These are phyloP conservation scores for Remersonia thermophila DNA, from an alignment of 2,329 filamentous ascomycete genomes.

Conservation along the genomic window DNA sequence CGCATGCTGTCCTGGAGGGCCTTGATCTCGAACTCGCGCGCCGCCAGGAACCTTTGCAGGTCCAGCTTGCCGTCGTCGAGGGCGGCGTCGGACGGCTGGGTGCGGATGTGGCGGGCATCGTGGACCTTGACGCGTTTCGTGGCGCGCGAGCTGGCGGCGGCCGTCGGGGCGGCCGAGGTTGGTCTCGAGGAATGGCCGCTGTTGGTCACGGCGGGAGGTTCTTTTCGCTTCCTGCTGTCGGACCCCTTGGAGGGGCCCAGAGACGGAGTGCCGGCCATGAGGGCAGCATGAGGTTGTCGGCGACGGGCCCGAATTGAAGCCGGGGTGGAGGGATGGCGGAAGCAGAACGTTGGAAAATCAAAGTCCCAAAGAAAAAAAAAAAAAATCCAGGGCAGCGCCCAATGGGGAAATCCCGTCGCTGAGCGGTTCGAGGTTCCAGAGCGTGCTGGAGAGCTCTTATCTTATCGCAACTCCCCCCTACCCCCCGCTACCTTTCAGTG, in stretches of 20 bases:
- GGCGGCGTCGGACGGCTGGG: conserved; percentile 37
- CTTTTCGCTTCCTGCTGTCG: conserved; percentile 17
- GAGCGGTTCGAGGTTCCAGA: too few relatives aligned
- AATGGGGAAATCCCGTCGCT: too few relatives aligned
- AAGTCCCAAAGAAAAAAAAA: too few relatives aligned
- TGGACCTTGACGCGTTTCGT: conserved; percentile 35
- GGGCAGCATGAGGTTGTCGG: conserved; percentile 3
- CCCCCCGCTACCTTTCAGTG: neutral
- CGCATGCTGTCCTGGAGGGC: conserved; percentile 74
- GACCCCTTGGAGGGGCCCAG: conserved; percentile 6
- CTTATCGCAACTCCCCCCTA: conserved; percentile 14
- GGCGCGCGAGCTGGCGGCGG: conserved; percentile 13
- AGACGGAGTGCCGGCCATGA: conserved; percentile 15
- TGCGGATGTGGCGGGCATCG: conserved; percentile 37
- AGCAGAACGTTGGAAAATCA: too few relatives aligned
- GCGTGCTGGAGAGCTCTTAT: conserved; percentile 14
- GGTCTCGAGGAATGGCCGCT: conserved; percentile 8
- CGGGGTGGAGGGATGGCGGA: too few relatives aligned
- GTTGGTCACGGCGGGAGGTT: conserved; percentile 7
- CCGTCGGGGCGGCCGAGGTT: neutral
- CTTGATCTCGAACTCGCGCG: conserved; percentile 80
- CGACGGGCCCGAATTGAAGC: too few relatives aligned
- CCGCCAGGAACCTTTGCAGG: conserved; percentile 69
- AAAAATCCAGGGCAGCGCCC: too few relatives aligned
- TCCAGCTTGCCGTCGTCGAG: conserved; percentile 67